Evolutionary conservation across 2,329 filamentous ascomycete species (phyloP), one percentile per base, ranked within the genome.

Genomic region (Chaetomium strumarium): DNA sequence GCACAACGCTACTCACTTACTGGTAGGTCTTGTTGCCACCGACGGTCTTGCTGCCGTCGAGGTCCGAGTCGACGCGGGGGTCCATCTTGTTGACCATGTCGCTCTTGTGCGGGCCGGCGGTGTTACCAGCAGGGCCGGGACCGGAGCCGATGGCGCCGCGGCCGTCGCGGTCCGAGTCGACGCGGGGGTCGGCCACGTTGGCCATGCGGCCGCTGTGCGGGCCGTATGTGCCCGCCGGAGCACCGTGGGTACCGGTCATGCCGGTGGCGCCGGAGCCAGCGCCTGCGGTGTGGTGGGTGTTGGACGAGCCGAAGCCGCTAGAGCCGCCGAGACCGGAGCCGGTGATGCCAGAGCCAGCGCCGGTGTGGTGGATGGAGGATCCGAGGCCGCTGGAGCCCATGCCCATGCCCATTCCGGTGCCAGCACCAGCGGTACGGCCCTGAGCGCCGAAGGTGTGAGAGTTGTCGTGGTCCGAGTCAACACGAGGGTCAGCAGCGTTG

Each of bases 21-120:
- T 67, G 66, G 61, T 71, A 70, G 14, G 73, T 76, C 65, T 77
- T 80, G 66, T 82, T 72, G 44, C 76, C 72, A 31, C 79, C 80
- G 6, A 76, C 17, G 0, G 80, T 82, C 68, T 74, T 74, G 63
- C 70, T 75, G 43, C 75, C 74, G 63, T 82, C 78, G 2, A 76
- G 72, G 58, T 82, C 70, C 11, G 73, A 76, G 65, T 82, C 79
- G 43, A 83, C 76, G 24, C 75, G 69, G 3, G 78, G 78, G 51
- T 81, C 78, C 2, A 70, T 36, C 70, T 80, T 81, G 72, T 83
- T 82, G 59, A 74, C 3, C 36, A 75, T 53, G 60, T 81, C 75
- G 33, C 66, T 72, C 67, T 75, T 75, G 69, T 83, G 79, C 11
- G 75, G 75, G 16, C 76, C 74, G 30, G 73, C 74, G 0, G 73